Percentiles rank a stretch among this genome's conserved stretches.
These are phyloP conservation scores for Torulaspora globosa DNA, from an alignment of 1,139 yeast species.

Conservation along the genomic window DNA sequence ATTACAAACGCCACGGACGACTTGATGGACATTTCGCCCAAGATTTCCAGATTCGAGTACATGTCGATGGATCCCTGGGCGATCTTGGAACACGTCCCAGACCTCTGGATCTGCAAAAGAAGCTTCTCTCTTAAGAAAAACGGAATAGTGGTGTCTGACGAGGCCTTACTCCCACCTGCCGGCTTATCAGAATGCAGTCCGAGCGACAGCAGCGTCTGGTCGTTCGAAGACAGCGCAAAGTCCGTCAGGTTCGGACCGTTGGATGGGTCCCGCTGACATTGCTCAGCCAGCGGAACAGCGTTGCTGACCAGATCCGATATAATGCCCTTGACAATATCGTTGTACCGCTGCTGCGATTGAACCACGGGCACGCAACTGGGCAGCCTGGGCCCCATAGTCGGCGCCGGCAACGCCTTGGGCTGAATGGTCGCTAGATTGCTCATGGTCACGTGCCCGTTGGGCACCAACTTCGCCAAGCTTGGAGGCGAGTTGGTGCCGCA, in stretches of 20 bases:
- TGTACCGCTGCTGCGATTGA: slow-evolving; percentile 17
- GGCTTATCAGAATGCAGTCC: slow-evolving; percentile 12
- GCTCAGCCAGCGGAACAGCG: slow-evolving; percentile 30
- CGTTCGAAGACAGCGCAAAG: slow-evolving; percentile 31
- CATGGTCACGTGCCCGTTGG: slow-evolving; percentile 2
- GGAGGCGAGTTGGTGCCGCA: slow-evolving; percentile 7
- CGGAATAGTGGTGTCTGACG: slow-evolving; percentile 22
- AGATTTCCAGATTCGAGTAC: slow-evolving; percentile 43
- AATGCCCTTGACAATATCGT: slow-evolving; percentile 27
- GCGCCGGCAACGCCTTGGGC: slow-evolving; percentile 5
- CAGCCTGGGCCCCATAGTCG: slow-evolving; percentile 2
- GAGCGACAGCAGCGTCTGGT: slow-evolving; percentile 24
- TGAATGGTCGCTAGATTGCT: background rate
- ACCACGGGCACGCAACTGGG: slow-evolving; percentile 10
- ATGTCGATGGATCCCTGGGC: slow-evolving; percentile 37
- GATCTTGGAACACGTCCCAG: slow-evolving; percentile 60
- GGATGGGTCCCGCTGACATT: slow-evolving; percentile 21
- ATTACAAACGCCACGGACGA: slow-evolving; percentile 58
- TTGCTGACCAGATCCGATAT: slow-evolving; percentile 29
- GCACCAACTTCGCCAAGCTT: background rate
- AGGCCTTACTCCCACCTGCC: slow-evolving; percentile 2
- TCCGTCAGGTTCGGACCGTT: slow-evolving; percentile 25
- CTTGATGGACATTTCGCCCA: slow-evolving; percentile 56
- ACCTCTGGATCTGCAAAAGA: slow-evolving; percentile 51
- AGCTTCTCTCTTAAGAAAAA: slow-evolving; percentile 36